Base-by-base conservation (phyloP, 148 eudicot genomes). In the Camellia granthamiana region DNA sequence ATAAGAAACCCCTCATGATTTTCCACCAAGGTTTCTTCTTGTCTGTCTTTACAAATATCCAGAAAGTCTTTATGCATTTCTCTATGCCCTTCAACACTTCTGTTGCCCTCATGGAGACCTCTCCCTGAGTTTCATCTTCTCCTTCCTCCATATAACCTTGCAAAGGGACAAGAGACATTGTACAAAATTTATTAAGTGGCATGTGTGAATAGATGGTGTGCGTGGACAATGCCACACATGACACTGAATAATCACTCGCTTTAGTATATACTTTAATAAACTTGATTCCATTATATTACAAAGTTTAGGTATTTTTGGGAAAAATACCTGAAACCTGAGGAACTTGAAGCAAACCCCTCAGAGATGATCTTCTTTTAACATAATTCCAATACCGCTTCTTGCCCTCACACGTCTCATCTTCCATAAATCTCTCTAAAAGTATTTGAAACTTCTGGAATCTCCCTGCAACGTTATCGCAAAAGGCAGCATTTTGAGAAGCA, bases 371-470 rank as follows among this genome's bases (percentile, higher is more conserved):
- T 69, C 63, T 75, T 38, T 64, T 74, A 18, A 69, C 70, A 69
- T 72, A 80, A 44, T 74, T 75, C 52, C 78, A 77, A 47, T 63
- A 71, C 76, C 80, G 75, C 75, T 81, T 72, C 44, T 30, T 30
- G 38, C 84, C 75, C 63, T 65, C 82, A 44, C 54, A 74, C 41
- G 42, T 83, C 56, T 86, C 84, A 51, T 86, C 84, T 72, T 86
- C 88, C 82, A 83, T 67, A 63, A 86, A 86, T 55, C 86, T 83
- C 54, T 78, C 86, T 13, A 86, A 46, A 7, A 83, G 80, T 61
- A 86, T 49, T 62, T 86, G 80, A 67, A 86, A 81, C 54, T 79
- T 82, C 16, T 86, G 88, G 19, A 86, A 83, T 49, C 67, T 67
- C 7, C 42, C 84, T 41, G 78, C 41, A 6, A 51, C 63, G 19